Base-by-base conservation (phyloP, 2,329 filamentous ascomycete genomes). In the Penicillium sp. region DNA sequence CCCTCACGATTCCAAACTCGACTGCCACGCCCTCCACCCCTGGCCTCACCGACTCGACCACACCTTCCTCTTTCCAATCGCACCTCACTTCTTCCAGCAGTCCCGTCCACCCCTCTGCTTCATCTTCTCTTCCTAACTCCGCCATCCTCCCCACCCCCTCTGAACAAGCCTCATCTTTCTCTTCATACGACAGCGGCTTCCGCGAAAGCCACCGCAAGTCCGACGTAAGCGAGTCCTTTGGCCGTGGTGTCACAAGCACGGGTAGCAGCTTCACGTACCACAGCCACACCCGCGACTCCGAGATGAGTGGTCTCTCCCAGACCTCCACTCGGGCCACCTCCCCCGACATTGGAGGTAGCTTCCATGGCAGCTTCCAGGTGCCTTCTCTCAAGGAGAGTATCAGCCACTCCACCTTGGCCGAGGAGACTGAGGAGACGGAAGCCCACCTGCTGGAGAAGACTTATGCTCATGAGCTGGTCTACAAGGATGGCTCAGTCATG, bases 401-500 rank as follows among this genome's bases (percentile, higher is more conserved):
- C 17, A 90, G 89, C 73, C 82, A 81, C 59, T 86, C 86, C 0
- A 84, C 86, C 1, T 81, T 87, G n/a, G 87, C 84, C 4, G 92
- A 96, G 59, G 92, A 94, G 61, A 83, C 85, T 13, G 89, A 92
- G 38, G 93, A 96, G 53, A 87, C 89, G 0, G 94, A 97, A 75
- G 89, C 87, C 4, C 90, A 89, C 71, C 82, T 97, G n/a, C 82
- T 97, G n/a, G 91, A 93, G 74, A 96, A 91, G 79, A 97, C 93
- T 0, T 97, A 87, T 72, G 92, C 92, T 0, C 91, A 97, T 72
- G 94, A 99, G 74, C 84, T 99, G 53, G 88, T 97, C 72, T 97
- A 96, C 80, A 96, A 96, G 76, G 94, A 98, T 68, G 93, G 94
- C 1, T 91, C 96, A 65, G 89, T 99, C n/a, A 91, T 91, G 45